These are phyloP conservation scores for Bremia lactucae DNA, from an alignment of 352 stramenopile species.

Conservation along the genomic window DNA sequence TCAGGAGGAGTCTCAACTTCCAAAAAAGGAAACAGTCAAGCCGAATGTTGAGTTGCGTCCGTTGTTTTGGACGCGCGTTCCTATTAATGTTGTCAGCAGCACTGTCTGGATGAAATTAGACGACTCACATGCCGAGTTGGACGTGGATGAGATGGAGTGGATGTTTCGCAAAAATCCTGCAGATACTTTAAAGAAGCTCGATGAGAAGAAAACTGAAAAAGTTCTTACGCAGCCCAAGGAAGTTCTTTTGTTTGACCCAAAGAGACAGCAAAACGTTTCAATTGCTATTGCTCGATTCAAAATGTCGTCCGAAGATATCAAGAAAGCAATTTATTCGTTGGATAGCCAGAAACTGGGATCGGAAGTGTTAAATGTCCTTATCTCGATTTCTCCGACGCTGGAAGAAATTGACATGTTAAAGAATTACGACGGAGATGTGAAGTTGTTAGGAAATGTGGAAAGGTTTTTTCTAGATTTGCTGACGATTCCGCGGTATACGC, in stretches of 20 bases:
- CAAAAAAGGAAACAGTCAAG: constrained; percentile 82
- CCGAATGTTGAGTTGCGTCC: constrained; percentile 80
- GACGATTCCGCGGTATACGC: constrained; percentile 78
- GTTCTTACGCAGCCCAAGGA: constrained; percentile 33
- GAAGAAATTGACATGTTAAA: constrained; percentile 88
- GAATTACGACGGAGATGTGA: constrained; percentile 84
- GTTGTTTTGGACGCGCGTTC: constrained; percentile 84
- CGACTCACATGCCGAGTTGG: constrained; percentile 51
- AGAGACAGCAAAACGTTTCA: constrained; percentile 95
- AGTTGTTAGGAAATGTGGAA: constrained; percentile 79
- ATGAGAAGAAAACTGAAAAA: constrained; percentile 72
- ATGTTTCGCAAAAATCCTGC: constrained; percentile 81
- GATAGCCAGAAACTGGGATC: constrained; percentile 61
- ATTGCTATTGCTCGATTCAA: constrained; percentile 94
- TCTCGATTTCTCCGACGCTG: constrained; percentile 79
- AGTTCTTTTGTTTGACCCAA: constrained; percentile 90
- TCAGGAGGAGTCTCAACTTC: constrained; percentile 50
- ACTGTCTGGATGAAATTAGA: constrained; percentile 82
- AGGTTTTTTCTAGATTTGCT: constrained; percentile 84
- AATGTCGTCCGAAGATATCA: constrained; percentile 85
- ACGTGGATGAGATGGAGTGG: constrained; percentile 81
- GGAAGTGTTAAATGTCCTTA: constrained; percentile 81
- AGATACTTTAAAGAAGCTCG: constrained; percentile 51
- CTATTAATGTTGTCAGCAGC: constrained; percentile 78
- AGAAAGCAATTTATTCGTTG: constrained; percentile 74